Evolutionary conservation across 1,284 basidiomycete genomes (phyloP), one percentile per base, ranked within the genome.

Genomic region (Fomitopsis pinicola): DNA sequence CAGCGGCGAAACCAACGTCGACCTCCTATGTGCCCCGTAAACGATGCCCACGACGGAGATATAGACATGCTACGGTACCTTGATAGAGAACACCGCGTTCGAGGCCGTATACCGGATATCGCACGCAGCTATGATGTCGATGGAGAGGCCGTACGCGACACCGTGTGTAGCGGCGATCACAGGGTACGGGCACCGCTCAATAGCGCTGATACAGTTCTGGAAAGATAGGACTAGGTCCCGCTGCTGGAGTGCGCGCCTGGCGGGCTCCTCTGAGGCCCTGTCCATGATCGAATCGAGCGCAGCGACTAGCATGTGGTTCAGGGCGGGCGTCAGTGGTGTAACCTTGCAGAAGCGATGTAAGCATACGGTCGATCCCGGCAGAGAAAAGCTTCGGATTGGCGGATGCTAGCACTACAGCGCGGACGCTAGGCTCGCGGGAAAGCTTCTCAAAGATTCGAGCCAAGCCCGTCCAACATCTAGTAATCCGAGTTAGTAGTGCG

Each of bases 111-210:
- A 88, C 0, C 95, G 82, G 12, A 97, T 82, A 71, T 97, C 95
- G 71, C 92, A 94, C 0, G 91, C 89, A 0, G 82, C 78, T 17
- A 92, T 81, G 63, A 97, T 83, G 73, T 98, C 88, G 3, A 90
- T 76, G 0, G 84, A 92, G 0, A 96, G 81, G 0, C 95, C 95
- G 55, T 91, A 75, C 10, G 86, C 84, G 6, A 86, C 72, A 0
- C 94, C 94, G 69, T 95, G 89, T 0, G 92, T 78, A 0, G 95
- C 94, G 0, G 80, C 88, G 59, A 98, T 92, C 61, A 98, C 92
- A 0, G 95, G 95, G 69, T 90, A 88, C 0, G 84, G 82, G 66
- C 88, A 88, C n/a, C 83, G 76, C 66, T 93, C 87, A 0, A 92
- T 82, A 0, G 86, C 78, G 0, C 82, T 78, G 57, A 95, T 91